Conservation (phyloP, 371 early-diverging fungal species). For the Nosema granulosis region DNA sequence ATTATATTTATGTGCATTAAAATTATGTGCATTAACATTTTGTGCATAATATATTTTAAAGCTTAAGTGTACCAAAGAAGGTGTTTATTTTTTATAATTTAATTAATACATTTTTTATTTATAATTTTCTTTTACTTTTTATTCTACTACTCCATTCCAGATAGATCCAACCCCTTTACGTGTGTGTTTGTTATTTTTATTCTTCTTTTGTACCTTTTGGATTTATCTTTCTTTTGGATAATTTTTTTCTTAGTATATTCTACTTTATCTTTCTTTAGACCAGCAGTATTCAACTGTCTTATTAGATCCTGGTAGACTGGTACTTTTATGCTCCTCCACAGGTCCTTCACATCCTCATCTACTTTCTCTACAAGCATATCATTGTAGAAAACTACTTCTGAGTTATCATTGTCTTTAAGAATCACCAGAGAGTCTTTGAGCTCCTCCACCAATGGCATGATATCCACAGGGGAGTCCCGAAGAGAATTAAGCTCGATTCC, state of each 20-base stretch:
- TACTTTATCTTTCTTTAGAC: slow-evolving; percentile 52
- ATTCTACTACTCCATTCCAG: slow-evolving; percentile 19
- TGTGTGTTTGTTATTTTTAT: slow-evolving; percentile 68
- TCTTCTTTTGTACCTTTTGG: slow-evolving; percentile 63
- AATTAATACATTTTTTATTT: too few species aligned
- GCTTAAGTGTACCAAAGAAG: too few species aligned
- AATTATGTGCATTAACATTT: too few species aligned
- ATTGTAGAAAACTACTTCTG: slow-evolving; percentile 64
- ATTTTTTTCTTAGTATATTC: slow-evolving; percentile 49
- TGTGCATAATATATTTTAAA: too few species aligned
- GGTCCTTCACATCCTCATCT: slow-evolving; percentile 48
- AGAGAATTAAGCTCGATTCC: slow-evolving; percentile 63
- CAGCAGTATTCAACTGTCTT: slow-evolving; percentile 61
- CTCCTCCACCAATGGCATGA: slow-evolving; percentile 53
- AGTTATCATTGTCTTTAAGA: slow-evolving; percentile 66
- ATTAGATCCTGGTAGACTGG: slow-evolving; percentile 63
- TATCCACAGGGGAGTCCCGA: slow-evolving; percentile 59
- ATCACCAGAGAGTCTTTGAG: slow-evolving; percentile 58
- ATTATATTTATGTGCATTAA: too few species aligned
- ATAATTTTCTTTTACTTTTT: too few species aligned
- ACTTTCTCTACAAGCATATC: slow-evolving; percentile 30
- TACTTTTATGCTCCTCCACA: slow-evolving; percentile 60
- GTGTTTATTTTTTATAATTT: too few species aligned
- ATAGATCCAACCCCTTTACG: slow-evolving; percentile 63
- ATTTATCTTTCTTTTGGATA: slow-evolving; percentile 44